These are phyloP conservation scores for Helicostylum pulchrum DNA, from an alignment of 192 early-diverging fungal species.

Conservation along the genomic window DNA sequence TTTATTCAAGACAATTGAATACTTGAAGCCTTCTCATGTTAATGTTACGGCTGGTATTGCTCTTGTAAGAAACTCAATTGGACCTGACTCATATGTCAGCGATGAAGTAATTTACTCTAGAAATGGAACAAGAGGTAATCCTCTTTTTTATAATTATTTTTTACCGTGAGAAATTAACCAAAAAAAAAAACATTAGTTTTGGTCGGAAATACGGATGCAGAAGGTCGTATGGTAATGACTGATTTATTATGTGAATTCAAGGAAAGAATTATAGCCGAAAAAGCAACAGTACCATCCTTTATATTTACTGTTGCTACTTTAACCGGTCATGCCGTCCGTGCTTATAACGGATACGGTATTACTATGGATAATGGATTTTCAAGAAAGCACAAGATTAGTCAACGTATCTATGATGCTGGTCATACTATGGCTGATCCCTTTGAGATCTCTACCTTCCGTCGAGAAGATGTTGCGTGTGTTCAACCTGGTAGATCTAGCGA, in stretches of 20 bases:
- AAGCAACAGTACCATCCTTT: conserved; percentile 44
- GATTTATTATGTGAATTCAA: conserved; percentile 74
- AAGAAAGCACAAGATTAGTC: conserved; percentile 53
- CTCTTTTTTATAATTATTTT: too few relatives aligned
- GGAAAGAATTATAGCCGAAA: conserved; percentile 63
- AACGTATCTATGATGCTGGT: conserved; percentile 61
- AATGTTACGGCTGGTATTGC: conserved; percentile 71
- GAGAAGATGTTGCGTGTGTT: conserved; percentile 71
- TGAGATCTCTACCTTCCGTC: conserved; percentile 75
- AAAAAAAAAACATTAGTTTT: conserved; percentile 51
- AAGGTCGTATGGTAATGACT: conserved; percentile 88
- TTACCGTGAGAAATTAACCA: too few relatives aligned
- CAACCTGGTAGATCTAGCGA: conserved; percentile 63
- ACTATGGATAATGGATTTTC: conserved; percentile 79
- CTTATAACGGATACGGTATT: conserved; percentile 73
- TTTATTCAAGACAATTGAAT: conserved; percentile 69
- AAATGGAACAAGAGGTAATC: conserved; percentile 54
- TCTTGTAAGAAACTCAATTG: conserved; percentile 81
- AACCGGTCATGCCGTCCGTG: conserved; percentile 79
- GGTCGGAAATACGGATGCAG: conserved; percentile 86
- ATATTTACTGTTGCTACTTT: conserved; percentile 84
- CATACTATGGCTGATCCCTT: conserved; percentile 75
- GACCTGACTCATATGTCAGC: conserved; percentile 74
- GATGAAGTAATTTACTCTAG: conserved; percentile 81
- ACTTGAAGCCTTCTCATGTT: conserved; percentile 60